phyloP scores from a whole-genome alignment of 1,139 yeast genomes.

The Candida sanyaensis region DNA sequence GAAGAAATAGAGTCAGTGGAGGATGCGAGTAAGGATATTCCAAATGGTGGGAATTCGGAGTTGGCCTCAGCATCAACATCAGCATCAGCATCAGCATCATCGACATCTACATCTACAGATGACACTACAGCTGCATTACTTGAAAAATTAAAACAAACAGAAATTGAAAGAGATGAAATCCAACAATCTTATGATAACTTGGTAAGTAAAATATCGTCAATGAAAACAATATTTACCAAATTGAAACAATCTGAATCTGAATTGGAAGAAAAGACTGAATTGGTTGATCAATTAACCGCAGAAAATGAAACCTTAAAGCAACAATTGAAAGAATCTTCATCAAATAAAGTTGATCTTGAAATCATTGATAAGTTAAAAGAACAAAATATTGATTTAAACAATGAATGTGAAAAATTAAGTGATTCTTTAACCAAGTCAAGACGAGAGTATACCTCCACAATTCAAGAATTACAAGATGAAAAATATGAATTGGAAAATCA shows the following conservation, averaged over 20 bases:
- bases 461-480: constrained; percentile 46
- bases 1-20: not conserved
- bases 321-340: constrained; percentile 8
- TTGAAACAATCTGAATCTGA: constrained; percentile 79
- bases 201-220: constrained; percentile 71
- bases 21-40: not conserved
- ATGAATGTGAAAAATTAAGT: constrained; percentile 67
- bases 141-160: constrained; percentile 15
- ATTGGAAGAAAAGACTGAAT: constrained; percentile 56
- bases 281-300: constrained; percentile 25
- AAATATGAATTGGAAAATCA: constrained; percentile 46
- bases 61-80: not conserved
- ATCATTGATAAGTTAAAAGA: constrained; percentile 20
- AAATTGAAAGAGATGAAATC: constrained; percentile 61
- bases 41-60: not conserved
- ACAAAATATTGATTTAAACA: constrained; percentile 58
- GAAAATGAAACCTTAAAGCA: constrained; percentile 30
- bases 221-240: constrained; percentile 74
- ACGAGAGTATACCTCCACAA: constrained; percentile 44
- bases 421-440: constrained; percentile 49
- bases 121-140: constrained; percentile 4
- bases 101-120: not conserved
- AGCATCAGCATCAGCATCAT: not conserved
- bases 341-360: constrained; percentile 28
- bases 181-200: constrained; percentile 76